Base-by-base conservation (phyloP, 495 filamentous ascomycete species). In the Penicillium soppii region DNA sequence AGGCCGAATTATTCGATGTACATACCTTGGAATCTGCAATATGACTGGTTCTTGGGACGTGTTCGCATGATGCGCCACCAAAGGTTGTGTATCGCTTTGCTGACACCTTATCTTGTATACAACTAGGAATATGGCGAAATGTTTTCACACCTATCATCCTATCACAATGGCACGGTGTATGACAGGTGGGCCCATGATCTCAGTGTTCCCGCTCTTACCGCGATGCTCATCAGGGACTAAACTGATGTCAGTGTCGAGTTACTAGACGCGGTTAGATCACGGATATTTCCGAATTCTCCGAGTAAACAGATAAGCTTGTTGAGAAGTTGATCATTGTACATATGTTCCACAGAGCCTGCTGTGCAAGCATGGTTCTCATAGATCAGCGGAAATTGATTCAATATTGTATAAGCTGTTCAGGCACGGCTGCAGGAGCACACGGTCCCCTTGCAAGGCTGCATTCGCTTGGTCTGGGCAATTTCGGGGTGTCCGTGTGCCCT, bases 181-280 rank as follows among this genome's bases (percentile, higher is more conserved):
- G 50, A 27, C 43, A 42, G 22, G 38, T 26, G 37, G 33, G 23
- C 19, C 22, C 22, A 36, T 27, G 43, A 27, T 48, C 27, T 13
- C 30, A 25, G 15, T 6, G 40, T 43, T 27, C 44, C 54, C 53
- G 54, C 51, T 63, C 16, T 39, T 42, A 45, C 51, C 47, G 53
- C 50, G 15, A 39, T 17, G 19, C 33, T 23, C 29, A 45, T 42
- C 30, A 33, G 20, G 16, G 25, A 42, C 7, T 44, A 10, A 3
- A 9, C 27, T 37, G 33, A 22, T 44, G 25, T 16, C 27, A 48
- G 26, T 17, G 26, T 22, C 29, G 42, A 6, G 19, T 20, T 35
- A 35, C 12, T 23, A n/a, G n/a, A 39, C n/a, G 19, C 32, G 35
- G 36, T 49, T 40, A 32, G 47, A 30, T 19, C 17, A 50, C 49